Evolutionary conservation across 108 stramenopile species (phyloP).

Genomic region (Nitzschia palea): DNA sequence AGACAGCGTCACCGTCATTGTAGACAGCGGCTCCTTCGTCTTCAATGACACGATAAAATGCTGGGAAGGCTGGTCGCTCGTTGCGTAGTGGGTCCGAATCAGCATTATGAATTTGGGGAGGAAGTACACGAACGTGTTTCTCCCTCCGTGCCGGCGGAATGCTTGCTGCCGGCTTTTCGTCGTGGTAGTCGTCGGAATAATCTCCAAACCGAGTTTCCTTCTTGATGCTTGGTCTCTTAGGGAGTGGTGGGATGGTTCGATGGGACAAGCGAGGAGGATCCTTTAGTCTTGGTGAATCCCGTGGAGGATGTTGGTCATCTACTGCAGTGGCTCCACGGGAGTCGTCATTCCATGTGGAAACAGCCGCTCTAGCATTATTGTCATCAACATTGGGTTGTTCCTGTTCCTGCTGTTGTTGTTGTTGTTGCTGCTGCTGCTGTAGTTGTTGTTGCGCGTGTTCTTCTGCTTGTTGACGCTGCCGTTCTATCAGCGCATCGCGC

Average conservation of each 20-base stretch:
- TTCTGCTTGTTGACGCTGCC: constrained; percentile 11
- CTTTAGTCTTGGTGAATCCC: background rate
- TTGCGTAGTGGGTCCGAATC: constrained; percentile 7
- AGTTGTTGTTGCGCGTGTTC: constrained; percentile 9
- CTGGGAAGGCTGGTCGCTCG: constrained; percentile 36
- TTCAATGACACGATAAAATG: constrained; percentile 37
- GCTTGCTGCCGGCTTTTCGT: constrained; percentile 2
- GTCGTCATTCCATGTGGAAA: too few relatives aligned
- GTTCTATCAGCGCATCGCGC: constrained; percentile 1
- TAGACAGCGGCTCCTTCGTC: constrained; percentile 38
- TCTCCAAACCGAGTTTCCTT: background rate
- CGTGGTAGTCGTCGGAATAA: background rate
- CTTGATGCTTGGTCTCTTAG: background rate
- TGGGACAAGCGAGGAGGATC: background rate
- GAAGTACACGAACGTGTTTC: background rate
- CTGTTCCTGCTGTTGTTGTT: constrained; percentile 1
- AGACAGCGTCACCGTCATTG: constrained; percentile 8
- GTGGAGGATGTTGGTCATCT: too few relatives aligned
- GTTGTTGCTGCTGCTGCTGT: constrained; percentile 1
- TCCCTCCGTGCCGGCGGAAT: background rate
- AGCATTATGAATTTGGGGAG: background rate
- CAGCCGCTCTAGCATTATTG: too few relatives aligned
- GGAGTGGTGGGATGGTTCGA: background rate
- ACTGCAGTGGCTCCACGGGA: background rate
- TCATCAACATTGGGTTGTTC: constrained; percentile 3